Evolutionary conservation across 2,329 filamentous ascomycete species (phyloP).

Genomic region (Aspergillus versicolor): DNA sequence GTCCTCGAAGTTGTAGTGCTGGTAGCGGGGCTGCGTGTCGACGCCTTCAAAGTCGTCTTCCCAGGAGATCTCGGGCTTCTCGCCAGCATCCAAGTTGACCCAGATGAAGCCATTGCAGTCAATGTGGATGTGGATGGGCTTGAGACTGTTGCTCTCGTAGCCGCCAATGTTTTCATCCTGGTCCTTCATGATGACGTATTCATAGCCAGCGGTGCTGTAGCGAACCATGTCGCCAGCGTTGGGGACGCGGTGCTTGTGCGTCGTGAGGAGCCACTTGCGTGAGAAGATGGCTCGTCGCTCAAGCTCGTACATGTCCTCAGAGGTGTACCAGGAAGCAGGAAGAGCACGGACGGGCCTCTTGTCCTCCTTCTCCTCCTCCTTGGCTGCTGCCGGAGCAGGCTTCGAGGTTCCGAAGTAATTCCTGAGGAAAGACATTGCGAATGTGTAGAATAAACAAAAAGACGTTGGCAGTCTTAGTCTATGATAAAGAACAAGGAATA

Average conservation of each 20-base stretch:
- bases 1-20: constrained; percentile 51
- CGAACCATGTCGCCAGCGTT: constrained; percentile 58
- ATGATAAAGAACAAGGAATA: too few species aligned
- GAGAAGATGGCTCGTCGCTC: constrained; percentile 60
- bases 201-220: constrained; percentile 57
- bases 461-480: too few species aligned
- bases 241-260: constrained; percentile 46
- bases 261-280: constrained; percentile 48
- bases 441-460: too few species aligned
- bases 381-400: too few species aligned
- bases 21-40: constrained; percentile 48
- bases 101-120: constrained; percentile 58
- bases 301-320: constrained; percentile 51
- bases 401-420: too few species aligned
- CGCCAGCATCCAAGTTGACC: constrained; percentile 56
- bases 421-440: too few species aligned
- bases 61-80: constrained; percentile 51
- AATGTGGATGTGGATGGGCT: constrained; percentile 55
- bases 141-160: constrained; percentile 53
- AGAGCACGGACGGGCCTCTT: constrained; percentile 34
- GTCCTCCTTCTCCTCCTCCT: too few species aligned
- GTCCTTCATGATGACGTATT: constrained; percentile 56
- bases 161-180: constrained; percentile 54
- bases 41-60: constrained; percentile 52
- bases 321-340: constrained; percentile 53